Evolutionary conservation across 345 rosid genomes (phyloP).

Genomic region (Salix dunnii): DNA sequence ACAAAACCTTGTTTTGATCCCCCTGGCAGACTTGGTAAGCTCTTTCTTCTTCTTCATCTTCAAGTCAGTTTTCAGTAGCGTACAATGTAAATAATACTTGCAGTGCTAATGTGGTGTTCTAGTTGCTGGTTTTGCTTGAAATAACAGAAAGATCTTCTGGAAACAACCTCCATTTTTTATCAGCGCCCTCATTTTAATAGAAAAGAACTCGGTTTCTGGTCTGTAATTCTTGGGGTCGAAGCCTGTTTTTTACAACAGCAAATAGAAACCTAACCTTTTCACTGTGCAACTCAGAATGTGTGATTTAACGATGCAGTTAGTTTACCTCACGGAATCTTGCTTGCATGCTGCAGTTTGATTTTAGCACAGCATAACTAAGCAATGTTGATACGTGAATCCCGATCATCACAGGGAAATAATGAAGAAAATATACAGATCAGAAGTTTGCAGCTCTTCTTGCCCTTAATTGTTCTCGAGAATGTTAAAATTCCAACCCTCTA

Average conservation of each 20-base stretch:
- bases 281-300: too few species aligned
- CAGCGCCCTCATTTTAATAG: background rate
- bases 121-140: conserved; percentile 2
- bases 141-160: background rate
- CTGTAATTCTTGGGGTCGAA: background rate
- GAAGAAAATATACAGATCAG: background rate
- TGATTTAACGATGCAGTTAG: too few species aligned
- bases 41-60: conserved; percentile 5
- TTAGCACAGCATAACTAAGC: background rate
- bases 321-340: too few species aligned
- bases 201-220: background rate
- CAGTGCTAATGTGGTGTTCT: background rate
- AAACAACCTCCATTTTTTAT: background rate
- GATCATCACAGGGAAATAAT: background rate
- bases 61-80: background rate
- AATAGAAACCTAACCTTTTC: too few species aligned
- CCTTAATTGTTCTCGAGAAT: background rate
- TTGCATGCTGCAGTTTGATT: too few species aligned
- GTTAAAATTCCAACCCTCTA: background rate
- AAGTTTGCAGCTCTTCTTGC: background rate
- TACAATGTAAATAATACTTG: too few species aligned
- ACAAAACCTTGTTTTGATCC: conserved; percentile 79
- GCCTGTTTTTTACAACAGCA: too few species aligned
- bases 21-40: conserved; percentile 86
- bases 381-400: background rate